Evolutionary conservation across 169 alveolate genomes (phyloP), one percentile per base, ranked within the genome.

Genomic region (Eimeria nieschulzi): DNA sequence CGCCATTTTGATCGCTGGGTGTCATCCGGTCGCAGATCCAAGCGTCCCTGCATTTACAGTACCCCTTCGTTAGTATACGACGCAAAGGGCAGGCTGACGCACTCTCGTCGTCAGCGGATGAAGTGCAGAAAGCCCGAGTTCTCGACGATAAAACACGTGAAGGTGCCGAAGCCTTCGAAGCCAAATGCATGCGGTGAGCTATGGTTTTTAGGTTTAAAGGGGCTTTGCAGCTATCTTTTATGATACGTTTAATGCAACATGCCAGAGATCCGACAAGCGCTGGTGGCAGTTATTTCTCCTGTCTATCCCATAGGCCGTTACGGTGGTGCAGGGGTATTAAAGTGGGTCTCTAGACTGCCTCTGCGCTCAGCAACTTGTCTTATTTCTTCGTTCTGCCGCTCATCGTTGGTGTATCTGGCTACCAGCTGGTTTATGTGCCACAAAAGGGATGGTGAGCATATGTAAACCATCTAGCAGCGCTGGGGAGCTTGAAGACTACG

Each of bases 111-210:
- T 19, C 25, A 5, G 46, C 21, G 23, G 12, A 15, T 19, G 76
- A 8, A 23, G 76, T 15, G 25, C 76, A n/a, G 17, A n/a, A 66
- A 66, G 26, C 39, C 23, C 76, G 46, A 66, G 26, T 66, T 66
- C 76, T 66, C 26, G 76, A 66, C 23, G 76, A 66, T 26, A 66
- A 66, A 26, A 66, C 76, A 23, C 76, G 76, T 13, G 46, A 66
- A 21, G 76, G 76, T 26, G 76, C 76, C 17, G 76, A 66, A 21
- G 76, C 76, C 12, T 85, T 85, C 61, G 92, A 85, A n/a, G 39
- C 68, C 71, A 33, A 68, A 13, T 85, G 92, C 92, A 85, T 85
- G 92, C 71, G 84, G 92, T 85, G 71, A 25, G 91, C 78, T 8
- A 59, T 19, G 46, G 6, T 3, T 33, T 33, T 33, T 33, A 33